Percentiles rank a stretch among this genome's conserved stretches.
phyloP scores from a whole-genome alignment of 805 yeast species.

The Suhomyces tanzawaensis region DNA sequence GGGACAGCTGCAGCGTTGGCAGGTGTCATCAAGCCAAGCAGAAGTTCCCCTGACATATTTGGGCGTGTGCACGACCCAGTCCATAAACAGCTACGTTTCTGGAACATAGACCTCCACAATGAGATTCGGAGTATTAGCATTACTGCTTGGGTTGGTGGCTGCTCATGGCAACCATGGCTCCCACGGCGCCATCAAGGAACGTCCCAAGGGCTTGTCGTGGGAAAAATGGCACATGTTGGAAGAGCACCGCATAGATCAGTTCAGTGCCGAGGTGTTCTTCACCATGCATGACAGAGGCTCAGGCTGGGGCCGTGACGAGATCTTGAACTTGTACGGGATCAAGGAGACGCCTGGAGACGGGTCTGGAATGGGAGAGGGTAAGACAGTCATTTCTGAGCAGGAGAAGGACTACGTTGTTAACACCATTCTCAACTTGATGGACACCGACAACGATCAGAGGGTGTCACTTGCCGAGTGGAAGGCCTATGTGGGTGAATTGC shows the following conservation, averaged over 20 bases:
- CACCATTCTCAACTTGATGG: conserved; percentile 58
- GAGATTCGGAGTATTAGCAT: not conserved
- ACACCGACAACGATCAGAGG: conserved; percentile 61
- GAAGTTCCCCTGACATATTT: too few species aligned
- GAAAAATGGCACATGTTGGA: conserved; percentile 87
- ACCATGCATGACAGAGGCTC: conserved; percentile 72
- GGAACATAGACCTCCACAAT: too few species aligned
- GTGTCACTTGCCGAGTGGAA: conserved; percentile 71
- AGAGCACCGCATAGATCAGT: conserved; percentile 77
- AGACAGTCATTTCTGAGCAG: conserved; percentile 48
- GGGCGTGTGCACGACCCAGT: too few species aligned
- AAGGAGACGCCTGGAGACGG: conserved; percentile 83
- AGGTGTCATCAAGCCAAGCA: too few species aligned
- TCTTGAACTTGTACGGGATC: conserved; percentile 79
- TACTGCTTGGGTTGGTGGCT: not conserved
- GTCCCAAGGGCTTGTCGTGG: conserved; percentile 62
- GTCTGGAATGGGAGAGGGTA: conserved; percentile 82
- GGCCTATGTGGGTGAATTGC: conserved; percentile 65
- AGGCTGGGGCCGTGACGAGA: conserved; percentile 55
- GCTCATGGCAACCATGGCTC: conserved; percentile 7
- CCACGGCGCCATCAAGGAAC: conserved; percentile 2
- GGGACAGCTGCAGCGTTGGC: too few species aligned
- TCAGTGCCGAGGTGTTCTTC: conserved; percentile 76
- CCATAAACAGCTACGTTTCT: too few species aligned
- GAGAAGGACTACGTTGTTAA: conserved; percentile 54